These are phyloP conservation scores for Cercophora newfieldiana DNA, from an alignment of 495 filamentous ascomycete species.

Conservation along the genomic window DNA sequence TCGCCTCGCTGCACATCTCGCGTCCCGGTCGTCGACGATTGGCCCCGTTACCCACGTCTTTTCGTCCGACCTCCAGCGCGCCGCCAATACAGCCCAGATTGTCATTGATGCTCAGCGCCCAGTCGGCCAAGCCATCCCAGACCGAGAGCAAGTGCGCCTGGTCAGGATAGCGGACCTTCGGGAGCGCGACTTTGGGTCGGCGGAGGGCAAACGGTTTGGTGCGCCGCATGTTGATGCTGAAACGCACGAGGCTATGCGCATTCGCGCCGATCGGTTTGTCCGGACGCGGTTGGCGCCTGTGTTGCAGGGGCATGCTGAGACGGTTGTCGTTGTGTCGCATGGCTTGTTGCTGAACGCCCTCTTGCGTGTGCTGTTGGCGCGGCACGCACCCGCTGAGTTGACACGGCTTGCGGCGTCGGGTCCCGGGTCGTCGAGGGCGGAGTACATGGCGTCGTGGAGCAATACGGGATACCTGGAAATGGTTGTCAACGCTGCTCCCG, in stretches of 20 bases:
- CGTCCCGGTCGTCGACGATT: slow-evolving; percentile 39
- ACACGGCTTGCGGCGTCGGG: slow-evolving; percentile 1
- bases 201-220: slow-evolving; percentile 61
- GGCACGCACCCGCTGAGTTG: slow-evolving; percentile 25
- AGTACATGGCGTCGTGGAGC: slow-evolving; percentile 38
- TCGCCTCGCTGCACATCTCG: slow-evolving; percentile 62
- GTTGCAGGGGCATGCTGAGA: slow-evolving; percentile 36
- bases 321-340: slow-evolving; percentile 68
- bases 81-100: slow-evolving; percentile 67
- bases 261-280: slow-evolving; percentile 63
- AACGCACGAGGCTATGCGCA: slow-evolving; percentile 63
- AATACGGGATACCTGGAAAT: slow-evolving; percentile 46
- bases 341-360: slow-evolving; percentile 73
- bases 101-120: slow-evolving; percentile 55
- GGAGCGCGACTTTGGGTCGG: slow-evolving; percentile 72
- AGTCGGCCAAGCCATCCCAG: neutral
- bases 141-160: slow-evolving; percentile 31
- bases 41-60: slow-evolving; percentile 62
- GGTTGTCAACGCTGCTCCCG: neutral
- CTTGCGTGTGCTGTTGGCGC: slow-evolving; percentile 59
- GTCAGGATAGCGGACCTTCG: slow-evolving; percentile 56
- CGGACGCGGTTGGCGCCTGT: slow-evolving; percentile 58
- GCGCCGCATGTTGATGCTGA: slow-evolving; percentile 44
- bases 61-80: slow-evolving; percentile 76
- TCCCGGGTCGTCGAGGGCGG: slow-evolving; percentile 2